phyloP scores from a whole-genome alignment of 306 rosid genomes.

The Hippophae tibetana region DNA sequence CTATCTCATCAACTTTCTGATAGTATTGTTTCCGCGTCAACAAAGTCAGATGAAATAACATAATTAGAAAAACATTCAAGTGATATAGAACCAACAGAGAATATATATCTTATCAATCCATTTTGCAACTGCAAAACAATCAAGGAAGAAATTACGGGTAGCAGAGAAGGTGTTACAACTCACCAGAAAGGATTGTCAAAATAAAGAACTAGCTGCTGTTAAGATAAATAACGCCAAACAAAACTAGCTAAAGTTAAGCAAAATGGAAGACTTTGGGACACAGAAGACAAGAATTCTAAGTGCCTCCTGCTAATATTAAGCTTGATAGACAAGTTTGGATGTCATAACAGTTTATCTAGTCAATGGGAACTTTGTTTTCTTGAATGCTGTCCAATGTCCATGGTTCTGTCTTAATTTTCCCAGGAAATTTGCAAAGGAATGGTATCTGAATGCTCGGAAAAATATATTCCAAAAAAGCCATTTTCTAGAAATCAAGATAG shows the following conservation, averaged over 20 bases:
- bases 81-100: too few species aligned
- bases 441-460: background rate
- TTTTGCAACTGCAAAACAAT: too few species aligned
- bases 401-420: slow-evolving; percentile 9
- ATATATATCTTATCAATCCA: too few species aligned
- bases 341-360: slow-evolving; percentile 19
- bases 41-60: slow-evolving; percentile 11
- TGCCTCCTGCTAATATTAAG: slow-evolving; percentile 48
- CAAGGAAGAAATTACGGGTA: too few species aligned
- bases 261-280: too few species aligned
- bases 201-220: too few species aligned
- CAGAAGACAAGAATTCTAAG: background rate
- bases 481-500: slow-evolving; percentile 16
- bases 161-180: too few species aligned
- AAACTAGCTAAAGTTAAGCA: too few species aligned
- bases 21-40: slow-evolving; percentile 15
- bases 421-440: background rate
- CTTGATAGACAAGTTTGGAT: slow-evolving; percentile 54
- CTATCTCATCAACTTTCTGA: slow-evolving; percentile 44
- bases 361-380: slow-evolving; percentile 17
- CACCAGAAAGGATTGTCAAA: too few species aligned
- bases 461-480: background rate
- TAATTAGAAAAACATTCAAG: background rate
- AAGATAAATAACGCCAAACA: too few species aligned
- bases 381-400: slow-evolving; percentile 27